Conservation (phyloP, 2,329 filamentous ascomycete genomes). For the Dothideomycetidae sp. region DNA sequence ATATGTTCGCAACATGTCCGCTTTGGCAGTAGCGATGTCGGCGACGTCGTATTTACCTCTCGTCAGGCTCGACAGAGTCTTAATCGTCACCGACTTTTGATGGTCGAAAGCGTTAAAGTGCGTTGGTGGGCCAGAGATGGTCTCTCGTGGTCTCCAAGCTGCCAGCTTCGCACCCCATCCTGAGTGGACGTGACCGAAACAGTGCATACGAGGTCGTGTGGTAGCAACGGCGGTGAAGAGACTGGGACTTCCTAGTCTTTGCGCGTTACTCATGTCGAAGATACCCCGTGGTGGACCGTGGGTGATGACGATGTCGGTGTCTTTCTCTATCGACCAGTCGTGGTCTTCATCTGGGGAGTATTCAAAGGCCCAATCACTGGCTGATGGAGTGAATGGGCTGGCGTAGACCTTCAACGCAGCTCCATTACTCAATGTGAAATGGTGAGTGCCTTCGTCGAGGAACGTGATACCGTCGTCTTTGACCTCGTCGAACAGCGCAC, state of each 20-base stretch:
- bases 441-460: constrained; percentile 38
- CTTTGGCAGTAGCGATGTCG: constrained; percentile 11
- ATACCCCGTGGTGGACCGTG: constrained; percentile 43
- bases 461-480: constrained; percentile 5
- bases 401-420: constrained; percentile 39
- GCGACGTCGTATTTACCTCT: constrained; percentile 12
- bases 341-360: constrained; percentile 37
- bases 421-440: constrained; percentile 35
- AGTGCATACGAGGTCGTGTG: constrained; percentile 39
- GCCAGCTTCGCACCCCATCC: constrained; percentile 32
- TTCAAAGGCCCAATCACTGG: constrained; percentile 40
- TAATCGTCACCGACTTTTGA: constrained; percentile 24
- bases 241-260: constrained; percentile 38
- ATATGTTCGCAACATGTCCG: constrained; percentile 14
- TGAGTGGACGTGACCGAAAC: constrained; percentile 50
- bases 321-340: constrained; percentile 6
- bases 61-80: constrained; percentile 20
- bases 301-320: constrained; percentile 45
- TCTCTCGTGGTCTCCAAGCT: constrained; percentile 22
- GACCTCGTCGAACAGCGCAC: constrained; percentile 15
- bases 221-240: constrained; percentile 37
- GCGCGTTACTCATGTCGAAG: constrained; percentile 31
- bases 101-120: constrained; percentile 36
- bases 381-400: constrained; percentile 41
- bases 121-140: constrained; percentile 12